A percentile compares a stretch with the other conserved stretches of the same genome.
Conservation (phyloP, 495 filamentous ascomycete genomes). For the Hypoxylon intermedium region DNA sequence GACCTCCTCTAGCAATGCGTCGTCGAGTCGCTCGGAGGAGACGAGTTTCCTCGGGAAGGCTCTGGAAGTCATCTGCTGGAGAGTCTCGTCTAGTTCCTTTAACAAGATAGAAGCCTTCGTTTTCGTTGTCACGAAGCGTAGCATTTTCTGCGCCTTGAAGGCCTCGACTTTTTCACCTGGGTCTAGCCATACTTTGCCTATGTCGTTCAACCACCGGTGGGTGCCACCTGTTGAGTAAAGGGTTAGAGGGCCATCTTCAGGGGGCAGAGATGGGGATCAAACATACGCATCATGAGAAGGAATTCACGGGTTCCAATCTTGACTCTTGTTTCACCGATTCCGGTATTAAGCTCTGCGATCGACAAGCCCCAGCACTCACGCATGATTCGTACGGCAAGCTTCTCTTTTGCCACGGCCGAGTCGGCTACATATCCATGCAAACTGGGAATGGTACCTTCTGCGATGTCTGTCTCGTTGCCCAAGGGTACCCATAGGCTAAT, state of each 20-base stretch:
- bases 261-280: background rate
- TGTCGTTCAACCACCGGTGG: slow-evolving; percentile 42
- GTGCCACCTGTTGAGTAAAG: slow-evolving; percentile 43
- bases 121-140: slow-evolving; percentile 48
- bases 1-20: slow-evolving; percentile 47
- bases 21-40: slow-evolving; percentile 24
- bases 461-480: background rate
- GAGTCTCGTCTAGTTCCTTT: slow-evolving; percentile 38
- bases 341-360: slow-evolving; percentile 36
- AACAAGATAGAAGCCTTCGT: slow-evolving; percentile 42
- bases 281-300: slow-evolving; percentile 47
- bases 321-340: slow-evolving; percentile 45
- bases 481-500: slow-evolving; percentile 45
- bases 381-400: slow-evolving; percentile 48
- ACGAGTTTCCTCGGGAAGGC: slow-evolving; percentile 24
- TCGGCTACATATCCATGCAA: slow-evolving; percentile 38
- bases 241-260: slow-evolving; percentile 6
- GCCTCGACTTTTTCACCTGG: slow-evolving; percentile 47
- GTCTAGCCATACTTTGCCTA: slow-evolving; percentile 38
- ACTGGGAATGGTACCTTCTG: slow-evolving; percentile 10
- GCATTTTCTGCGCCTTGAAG: slow-evolving; percentile 23
- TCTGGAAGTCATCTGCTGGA: slow-evolving; percentile 5
- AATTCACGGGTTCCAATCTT: slow-evolving; percentile 46
- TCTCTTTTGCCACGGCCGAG: slow-evolving; percentile 40
- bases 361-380: slow-evolving; percentile 53